Conservation (phyloP, 495 filamentous ascomycete species). For the Penicillium psychrofluorescens region DNA sequence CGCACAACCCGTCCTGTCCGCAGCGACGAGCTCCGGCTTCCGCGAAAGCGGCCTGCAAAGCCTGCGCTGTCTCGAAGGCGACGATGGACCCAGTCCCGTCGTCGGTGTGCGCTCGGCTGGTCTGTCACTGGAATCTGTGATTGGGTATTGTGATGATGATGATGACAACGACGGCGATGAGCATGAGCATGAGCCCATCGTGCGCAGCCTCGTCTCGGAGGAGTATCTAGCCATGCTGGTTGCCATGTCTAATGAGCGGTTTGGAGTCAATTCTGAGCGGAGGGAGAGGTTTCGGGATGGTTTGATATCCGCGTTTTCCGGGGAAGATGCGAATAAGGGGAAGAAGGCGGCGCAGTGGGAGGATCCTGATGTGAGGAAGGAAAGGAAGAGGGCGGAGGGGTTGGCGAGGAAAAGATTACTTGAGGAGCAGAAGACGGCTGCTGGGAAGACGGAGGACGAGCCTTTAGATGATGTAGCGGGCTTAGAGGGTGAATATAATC, state of each 20-base stretch:
- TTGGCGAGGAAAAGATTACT: conserved; percentile 35
- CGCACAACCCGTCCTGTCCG: conserved; percentile 63
- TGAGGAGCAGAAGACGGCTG: conserved; percentile 17
- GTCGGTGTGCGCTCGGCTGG: conserved; percentile 79
- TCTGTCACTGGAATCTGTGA: conserved; percentile 67
- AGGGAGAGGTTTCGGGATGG: conserved; percentile 50
- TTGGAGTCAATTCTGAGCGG: conserved; percentile 64
- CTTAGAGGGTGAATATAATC: background rate
- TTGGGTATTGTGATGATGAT: conserved; percentile 49
- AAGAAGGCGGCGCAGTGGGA: conserved; percentile 41
- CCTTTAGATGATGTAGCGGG: background rate
- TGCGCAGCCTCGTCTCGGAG: conserved; percentile 40
- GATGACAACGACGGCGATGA: conserved; percentile 12
- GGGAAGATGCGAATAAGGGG: conserved; percentile 14
- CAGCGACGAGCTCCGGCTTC: conserved; percentile 75
- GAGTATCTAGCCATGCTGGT: conserved; percentile 58
- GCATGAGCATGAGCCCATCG: conserved; percentile 24
- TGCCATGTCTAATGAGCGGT: conserved; percentile 66
- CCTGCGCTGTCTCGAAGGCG: conserved; percentile 30
- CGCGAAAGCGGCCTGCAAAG: conserved; percentile 72
- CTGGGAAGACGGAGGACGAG: conserved; percentile 11
- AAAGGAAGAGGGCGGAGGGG: conserved; percentile 57
- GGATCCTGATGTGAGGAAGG: conserved; percentile 46
- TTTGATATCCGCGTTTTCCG: conserved; percentile 14
- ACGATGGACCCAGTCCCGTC: conserved; percentile 50